phyloP scores from a whole-genome alignment of 345 rosid species.

The Iberis pinnata region DNA sequence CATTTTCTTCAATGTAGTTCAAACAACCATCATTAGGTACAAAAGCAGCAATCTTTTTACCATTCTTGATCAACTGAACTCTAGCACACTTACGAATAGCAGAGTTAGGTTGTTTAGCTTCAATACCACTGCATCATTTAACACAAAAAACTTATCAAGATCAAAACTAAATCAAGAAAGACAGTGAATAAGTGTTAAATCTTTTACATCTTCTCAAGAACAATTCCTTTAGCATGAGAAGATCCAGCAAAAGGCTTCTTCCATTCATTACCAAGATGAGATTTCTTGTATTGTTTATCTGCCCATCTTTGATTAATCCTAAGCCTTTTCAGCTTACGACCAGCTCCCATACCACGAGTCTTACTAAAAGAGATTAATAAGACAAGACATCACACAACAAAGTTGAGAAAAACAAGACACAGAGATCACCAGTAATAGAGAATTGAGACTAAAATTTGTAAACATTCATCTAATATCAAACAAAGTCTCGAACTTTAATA shows the following conservation, averaged over 20 bases:
- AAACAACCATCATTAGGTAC: conserved; percentile 18
- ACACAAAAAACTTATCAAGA: neutral
- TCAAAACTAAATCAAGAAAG: neutral
- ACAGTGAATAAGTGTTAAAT: too few species aligned
- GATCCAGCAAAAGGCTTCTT: conserved; percentile 65
- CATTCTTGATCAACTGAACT: conserved; percentile 62
- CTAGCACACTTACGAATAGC: conserved; percentile 71
- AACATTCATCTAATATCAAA: too few species aligned
- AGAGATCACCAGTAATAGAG: too few species aligned
- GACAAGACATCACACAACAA: too few species aligned
- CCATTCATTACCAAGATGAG: conserved; percentile 63
- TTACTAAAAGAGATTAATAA: conserved; percentile 45
- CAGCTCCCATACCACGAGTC: conserved; percentile 24
- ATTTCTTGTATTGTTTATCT: conserved; percentile 57
- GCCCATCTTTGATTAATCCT: conserved; percentile 65
- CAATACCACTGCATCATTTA: conserved; percentile 15
- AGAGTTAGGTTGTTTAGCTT: conserved; percentile 47
- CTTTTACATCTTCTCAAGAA: conserved; percentile 53
- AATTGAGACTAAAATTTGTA: too few species aligned
- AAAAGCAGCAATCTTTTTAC: conserved; percentile 52
- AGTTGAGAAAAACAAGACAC: too few species aligned
- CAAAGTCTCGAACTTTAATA: too few species aligned
- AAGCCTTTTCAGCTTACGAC: conserved; percentile 48
- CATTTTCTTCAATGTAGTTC: conserved; percentile 19
- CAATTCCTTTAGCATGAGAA: conserved; percentile 34